Evolutionary conservation across 805 yeast genomes (phyloP), one percentile per base, ranked within the genome.

Genomic region (Pichia paraexigua): DNA sequence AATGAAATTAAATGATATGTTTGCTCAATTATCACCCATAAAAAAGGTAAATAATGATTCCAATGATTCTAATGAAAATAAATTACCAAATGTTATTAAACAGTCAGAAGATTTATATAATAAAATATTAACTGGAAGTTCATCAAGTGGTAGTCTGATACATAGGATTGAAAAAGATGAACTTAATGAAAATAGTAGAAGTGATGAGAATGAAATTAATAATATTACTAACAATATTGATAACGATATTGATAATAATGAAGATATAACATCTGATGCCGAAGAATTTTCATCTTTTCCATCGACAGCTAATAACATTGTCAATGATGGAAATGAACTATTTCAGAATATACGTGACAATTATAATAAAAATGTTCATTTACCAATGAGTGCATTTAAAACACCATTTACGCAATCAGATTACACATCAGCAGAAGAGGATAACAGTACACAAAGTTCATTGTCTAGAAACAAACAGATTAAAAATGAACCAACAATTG

Each of bases 241-340:
- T 12, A 32, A 47, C 21, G 27, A 35, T 21, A 22, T 3, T 6
- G 27, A 27, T 15, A 12, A 13, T 13, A 41, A 63, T 2, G 62
- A 60, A 20, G 64, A 61, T 18, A 53, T 58, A 43, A 64, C 68
- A 3, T 63, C 68, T 1, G 65, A 64, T 47, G 65, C 64, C 0
- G 67, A 62, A 21, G 64, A 61, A 22, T 51, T 62, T 12, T 56
- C 50, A 30, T 55, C 64, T 3, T 50, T 60, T 9, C 52, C 53
- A 20, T 56, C 60, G n/a, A 51, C 61, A 2, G 55, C 63, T 5
- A 55, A 59, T 32, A 57, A 63, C 27, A 53, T 60, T 9, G 48
- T 62, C 18, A 47, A 53, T n/a, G 58, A 62, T 41, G 65, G 68
- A 0, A 58, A 65, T 45, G 51, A 61, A 32, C 32, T 66, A 30